phyloP scores from a whole-genome alignment of 192 early-diverging fungal species.

The Backusella tuberculispora region DNA sequence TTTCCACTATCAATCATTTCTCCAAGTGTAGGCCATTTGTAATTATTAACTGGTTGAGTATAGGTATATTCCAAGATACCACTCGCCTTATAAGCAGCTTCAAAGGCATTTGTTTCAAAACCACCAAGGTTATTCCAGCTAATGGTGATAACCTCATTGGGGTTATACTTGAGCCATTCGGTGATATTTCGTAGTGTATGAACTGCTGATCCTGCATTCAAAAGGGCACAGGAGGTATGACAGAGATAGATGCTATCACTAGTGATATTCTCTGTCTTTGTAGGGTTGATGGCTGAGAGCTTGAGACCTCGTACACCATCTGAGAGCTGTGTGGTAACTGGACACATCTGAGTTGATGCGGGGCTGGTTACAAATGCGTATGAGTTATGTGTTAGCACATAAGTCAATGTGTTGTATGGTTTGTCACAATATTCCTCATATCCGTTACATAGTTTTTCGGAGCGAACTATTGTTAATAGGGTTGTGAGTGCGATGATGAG shows the following conservation, averaged over 20 bases:
- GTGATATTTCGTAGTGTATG: constrained; percentile 59
- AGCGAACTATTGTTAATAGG: not conserved
- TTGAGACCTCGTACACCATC: constrained; percentile 78
- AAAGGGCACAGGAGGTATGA: constrained; percentile 62
- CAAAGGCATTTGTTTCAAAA: constrained; percentile 52
- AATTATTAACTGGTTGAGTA: constrained; percentile 44
- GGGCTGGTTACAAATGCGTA: constrained; percentile 57
- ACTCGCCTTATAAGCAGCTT: constrained; percentile 52
- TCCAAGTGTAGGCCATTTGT: constrained; percentile 69
- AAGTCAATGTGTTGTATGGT: constrained; percentile 65
- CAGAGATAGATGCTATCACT: constrained; percentile 59
- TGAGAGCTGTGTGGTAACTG: constrained; percentile 65
- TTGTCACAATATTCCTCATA: constrained; percentile 65
- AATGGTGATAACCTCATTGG: constrained; percentile 77
- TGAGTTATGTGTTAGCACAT: constrained; percentile 78
- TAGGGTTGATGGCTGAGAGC: constrained; percentile 55
- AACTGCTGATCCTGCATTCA: constrained; percentile 62
- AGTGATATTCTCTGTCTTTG: constrained; percentile 20
- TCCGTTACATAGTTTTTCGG: constrained; percentile 63
- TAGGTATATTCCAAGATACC: constrained; percentile 58
- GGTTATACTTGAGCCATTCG: constrained; percentile 65
- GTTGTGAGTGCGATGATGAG: not conserved
- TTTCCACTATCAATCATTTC: constrained; percentile 66
- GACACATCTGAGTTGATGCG: constrained; percentile 69
- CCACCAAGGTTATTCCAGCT: constrained; percentile 68